Evolutionary conservation across 1,284 basidiomycete genomes (phyloP).

Genomic region (Cutaneotrichosporon sp.): DNA sequence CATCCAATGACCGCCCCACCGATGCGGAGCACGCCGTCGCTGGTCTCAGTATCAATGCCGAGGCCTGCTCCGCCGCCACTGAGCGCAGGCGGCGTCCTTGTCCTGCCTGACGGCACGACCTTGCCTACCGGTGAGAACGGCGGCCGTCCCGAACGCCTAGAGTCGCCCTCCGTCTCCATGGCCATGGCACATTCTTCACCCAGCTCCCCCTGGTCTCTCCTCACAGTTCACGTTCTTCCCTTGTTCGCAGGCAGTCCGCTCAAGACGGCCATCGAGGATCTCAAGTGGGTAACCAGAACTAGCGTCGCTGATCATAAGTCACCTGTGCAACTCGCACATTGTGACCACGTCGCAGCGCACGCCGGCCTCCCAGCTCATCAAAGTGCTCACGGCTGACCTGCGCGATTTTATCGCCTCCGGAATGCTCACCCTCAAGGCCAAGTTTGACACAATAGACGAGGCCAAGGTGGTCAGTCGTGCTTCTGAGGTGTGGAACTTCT

Average conservation of each 20-base stretch:
- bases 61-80: conserved; percentile 14
- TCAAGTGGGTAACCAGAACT: conserved; percentile 55
- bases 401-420: conserved; percentile 77
- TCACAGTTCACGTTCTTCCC: conserved; percentile 81
- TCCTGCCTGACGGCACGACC: conserved; percentile 40
- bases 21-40: background rate
- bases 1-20: background rate
- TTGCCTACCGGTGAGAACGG: conserved; percentile 16
- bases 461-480: conserved; percentile 61
- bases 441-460: conserved; percentile 65
- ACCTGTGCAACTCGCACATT: conserved; percentile 41
- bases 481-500: conserved; percentile 88
- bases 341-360: conserved; percentile 37
- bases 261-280: conserved; percentile 83
- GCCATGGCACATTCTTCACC: conserved; percentile 39
- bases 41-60: background rate
- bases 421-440: conserved; percentile 85
- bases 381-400: conserved; percentile 68
- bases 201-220: conserved; percentile 63
- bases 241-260: conserved; percentile 87
- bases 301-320: conserved; percentile 19
- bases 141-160: conserved; percentile 2
- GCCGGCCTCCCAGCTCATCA: conserved; percentile 47
- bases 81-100: conserved; percentile 23
- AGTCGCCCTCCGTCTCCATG: conserved; percentile 17